Conservation (phyloP, 164 flowering plant genomes). For the Tetracentron sinense region DNA sequence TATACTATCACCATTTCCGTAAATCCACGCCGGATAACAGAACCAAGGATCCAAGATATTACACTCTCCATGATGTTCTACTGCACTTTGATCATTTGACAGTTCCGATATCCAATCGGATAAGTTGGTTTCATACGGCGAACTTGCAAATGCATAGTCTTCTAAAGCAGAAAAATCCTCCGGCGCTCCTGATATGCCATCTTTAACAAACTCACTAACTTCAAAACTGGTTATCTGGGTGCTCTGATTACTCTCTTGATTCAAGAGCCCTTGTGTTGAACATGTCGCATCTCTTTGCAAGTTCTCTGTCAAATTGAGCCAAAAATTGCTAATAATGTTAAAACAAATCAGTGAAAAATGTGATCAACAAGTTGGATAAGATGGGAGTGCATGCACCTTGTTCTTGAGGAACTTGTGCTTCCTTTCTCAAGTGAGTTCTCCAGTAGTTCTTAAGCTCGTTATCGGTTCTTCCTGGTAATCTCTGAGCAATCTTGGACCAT, state of each 20-base stretch:
- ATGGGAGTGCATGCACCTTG: constrained; percentile 30
- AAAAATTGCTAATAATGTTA: not conserved
- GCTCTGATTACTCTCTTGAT: constrained; percentile 10
- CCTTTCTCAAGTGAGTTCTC: constrained; percentile 60
- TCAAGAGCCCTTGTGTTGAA: constrained; percentile 9
- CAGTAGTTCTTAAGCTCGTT: constrained; percentile 83
- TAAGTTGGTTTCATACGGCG: constrained; percentile 39
- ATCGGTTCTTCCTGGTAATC: constrained; percentile 78
- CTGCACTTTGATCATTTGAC: constrained; percentile 15
- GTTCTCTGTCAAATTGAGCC: constrained; percentile 14
- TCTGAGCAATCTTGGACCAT: constrained; percentile 69
- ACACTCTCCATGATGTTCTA: constrained; percentile 7
- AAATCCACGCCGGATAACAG: constrained; percentile 7
- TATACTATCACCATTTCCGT: constrained; percentile 5
- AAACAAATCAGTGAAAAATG: not conserved
- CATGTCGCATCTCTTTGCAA: constrained; percentile 14
- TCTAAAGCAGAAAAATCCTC: constrained; percentile 15
- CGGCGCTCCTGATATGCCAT: constrained; percentile 6
- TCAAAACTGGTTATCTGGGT: constrained; percentile 7
- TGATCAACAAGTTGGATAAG: not conserved
- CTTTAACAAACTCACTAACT: constrained; percentile 1
- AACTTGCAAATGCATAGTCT: constrained; percentile 21
- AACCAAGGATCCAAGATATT: constrained; percentile 10
- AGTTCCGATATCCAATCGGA: constrained; percentile 34
- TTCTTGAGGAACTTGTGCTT: constrained; percentile 27